Percentiles rank a stretch among this genome's conserved stretches.
These are phyloP conservation scores for Wallacemonas sp. DNA, from an alignment of 208 protist genomes.

Conservation along the genomic window DNA sequence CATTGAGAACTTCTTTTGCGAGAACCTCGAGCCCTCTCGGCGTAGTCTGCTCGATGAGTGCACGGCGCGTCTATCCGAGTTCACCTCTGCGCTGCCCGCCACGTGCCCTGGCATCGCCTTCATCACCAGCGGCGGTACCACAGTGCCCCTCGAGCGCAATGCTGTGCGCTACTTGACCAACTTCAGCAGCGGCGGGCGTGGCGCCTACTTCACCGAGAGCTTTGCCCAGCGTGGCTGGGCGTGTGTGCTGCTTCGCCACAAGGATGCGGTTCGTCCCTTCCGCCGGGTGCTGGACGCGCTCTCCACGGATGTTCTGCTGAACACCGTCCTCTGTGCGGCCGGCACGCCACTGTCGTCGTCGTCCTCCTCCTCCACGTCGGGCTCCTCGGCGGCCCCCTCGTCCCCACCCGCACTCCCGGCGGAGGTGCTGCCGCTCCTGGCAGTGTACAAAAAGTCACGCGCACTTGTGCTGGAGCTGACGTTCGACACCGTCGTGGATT, in stretches of 20 bases:
- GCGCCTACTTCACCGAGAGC: conserved; percentile 65
- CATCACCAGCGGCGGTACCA: conserved; percentile 82
- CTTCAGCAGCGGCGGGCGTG: conserved; percentile 83
- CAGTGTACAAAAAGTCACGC: conserved; percentile 38
- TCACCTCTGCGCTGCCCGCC: conserved; percentile 30
- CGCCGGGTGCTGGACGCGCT: conserved; percentile 53
- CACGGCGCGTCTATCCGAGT: conserved; percentile 27
- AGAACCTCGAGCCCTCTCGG: conserved; percentile 43
- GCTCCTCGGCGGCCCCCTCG: background rate
- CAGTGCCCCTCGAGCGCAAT: conserved; percentile 80
- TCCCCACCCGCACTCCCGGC: background rate
- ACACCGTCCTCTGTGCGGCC: background rate
- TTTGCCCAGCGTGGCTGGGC: conserved; percentile 68
- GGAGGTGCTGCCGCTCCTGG: conserved; percentile 22
- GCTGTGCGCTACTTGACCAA: conserved; percentile 86
- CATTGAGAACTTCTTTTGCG: conserved; percentile 52
- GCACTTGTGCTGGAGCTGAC: conserved; percentile 49
- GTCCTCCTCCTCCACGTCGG: background rate
- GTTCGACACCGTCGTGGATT: conserved; percentile 82
- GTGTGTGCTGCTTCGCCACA: conserved; percentile 71
- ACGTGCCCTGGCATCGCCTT: conserved; percentile 61
- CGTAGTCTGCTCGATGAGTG: conserved; percentile 34
- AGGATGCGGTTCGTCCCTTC: conserved; percentile 57
- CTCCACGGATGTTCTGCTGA: conserved; percentile 53
- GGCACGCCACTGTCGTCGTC: background rate